These are phyloP conservation scores for Pleurotus djamor DNA, from an alignment of 768 basidiomycete genomes.

Conservation along the genomic window DNA sequence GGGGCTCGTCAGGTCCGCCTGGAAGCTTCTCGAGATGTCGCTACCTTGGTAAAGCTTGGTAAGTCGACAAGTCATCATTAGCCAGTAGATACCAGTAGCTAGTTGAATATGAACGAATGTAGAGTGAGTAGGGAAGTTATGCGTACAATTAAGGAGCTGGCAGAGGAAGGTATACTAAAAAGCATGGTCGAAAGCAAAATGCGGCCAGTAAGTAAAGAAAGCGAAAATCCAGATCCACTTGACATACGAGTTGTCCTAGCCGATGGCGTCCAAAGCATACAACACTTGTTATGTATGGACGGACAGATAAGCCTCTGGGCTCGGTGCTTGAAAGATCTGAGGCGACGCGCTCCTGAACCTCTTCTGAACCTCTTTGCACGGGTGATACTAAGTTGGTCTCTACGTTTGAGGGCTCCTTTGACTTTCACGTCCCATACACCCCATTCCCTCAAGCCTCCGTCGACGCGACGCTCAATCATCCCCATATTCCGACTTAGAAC, in stretches of 20 bases:
- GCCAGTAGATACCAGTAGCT: not conserved
- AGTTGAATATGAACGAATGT: not conserved
- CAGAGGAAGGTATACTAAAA: not conserved
- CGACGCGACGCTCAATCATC: conserved; percentile 46
- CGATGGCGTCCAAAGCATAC: conserved; percentile 84
- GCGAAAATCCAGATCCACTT: too few relatives aligned
- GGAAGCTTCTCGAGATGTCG: too few relatives aligned
- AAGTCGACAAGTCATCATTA: too few relatives aligned
- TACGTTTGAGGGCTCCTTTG: conserved; percentile 34
- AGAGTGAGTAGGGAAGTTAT: not conserved
- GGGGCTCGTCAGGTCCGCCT: too few relatives aligned
- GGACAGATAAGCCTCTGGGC: conserved; percentile 76
- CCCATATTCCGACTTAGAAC: conserved; percentile 65
- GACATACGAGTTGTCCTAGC: conserved; percentile 16
- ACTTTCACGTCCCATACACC: conserved; percentile 16
- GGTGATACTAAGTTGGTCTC: conserved; percentile 46
- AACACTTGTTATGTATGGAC: conserved; percentile 76
- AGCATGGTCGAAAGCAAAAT: not conserved
- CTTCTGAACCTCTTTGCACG: conserved; percentile 40
- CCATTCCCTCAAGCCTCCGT: conserved; percentile 36
- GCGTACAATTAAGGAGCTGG: not conserved
- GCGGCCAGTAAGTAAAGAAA: not conserved
- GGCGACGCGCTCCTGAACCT: conserved; percentile 68
- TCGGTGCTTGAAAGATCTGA: conserved; percentile 52
- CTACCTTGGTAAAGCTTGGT: too few relatives aligned